Evolutionary conservation across 805 yeast genomes (phyloP).

Genomic region (Saturnispora kantuleensis): DNA sequence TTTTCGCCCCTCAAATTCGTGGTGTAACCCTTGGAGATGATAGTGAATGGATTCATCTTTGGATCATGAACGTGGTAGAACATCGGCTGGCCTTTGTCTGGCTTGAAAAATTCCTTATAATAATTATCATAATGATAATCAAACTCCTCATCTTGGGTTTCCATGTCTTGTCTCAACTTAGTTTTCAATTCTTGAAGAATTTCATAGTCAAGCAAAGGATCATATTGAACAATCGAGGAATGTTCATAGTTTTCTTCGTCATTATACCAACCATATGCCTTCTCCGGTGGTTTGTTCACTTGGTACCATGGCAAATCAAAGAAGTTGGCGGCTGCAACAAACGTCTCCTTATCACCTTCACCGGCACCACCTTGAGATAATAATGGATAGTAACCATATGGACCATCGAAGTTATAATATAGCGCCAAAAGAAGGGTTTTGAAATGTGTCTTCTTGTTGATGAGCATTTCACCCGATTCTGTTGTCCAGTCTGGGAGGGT

Average conservation of each 20-base stretch:
- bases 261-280: constrained; percentile 27
- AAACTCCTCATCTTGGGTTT: constrained; percentile 18
- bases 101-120: constrained; percentile 20
- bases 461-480: constrained; percentile 61
- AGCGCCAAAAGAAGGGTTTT: constrained; percentile 48
- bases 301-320: constrained; percentile 44
- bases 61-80: constrained; percentile 45
- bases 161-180: constrained; percentile 18
- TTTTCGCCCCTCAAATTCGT: constrained; percentile 23
- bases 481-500: constrained; percentile 61
- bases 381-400: constrained; percentile 56
- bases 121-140: constrained; percentile 22
- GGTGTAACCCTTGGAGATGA: constrained; percentile 22
- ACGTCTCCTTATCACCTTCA: constrained; percentile 76
- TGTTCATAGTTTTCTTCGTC: constrained; percentile 25
- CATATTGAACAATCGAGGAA: constrained; percentile 28
- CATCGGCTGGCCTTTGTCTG: constrained; percentile 22
- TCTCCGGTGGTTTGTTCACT: constrained; percentile 32
- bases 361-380: constrained; percentile 69
- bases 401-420: constrained; percentile 61
- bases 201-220: constrained; percentile 25
- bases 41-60: constrained; percentile 42
- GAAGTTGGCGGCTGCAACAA: constrained; percentile 58
- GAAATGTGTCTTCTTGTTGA: constrained; percentile 50
- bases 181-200: constrained; percentile 18